Conservation (phyloP, 2,329 filamentous ascomycete species). For the Coniosporium tulheliwenetii region DNA sequence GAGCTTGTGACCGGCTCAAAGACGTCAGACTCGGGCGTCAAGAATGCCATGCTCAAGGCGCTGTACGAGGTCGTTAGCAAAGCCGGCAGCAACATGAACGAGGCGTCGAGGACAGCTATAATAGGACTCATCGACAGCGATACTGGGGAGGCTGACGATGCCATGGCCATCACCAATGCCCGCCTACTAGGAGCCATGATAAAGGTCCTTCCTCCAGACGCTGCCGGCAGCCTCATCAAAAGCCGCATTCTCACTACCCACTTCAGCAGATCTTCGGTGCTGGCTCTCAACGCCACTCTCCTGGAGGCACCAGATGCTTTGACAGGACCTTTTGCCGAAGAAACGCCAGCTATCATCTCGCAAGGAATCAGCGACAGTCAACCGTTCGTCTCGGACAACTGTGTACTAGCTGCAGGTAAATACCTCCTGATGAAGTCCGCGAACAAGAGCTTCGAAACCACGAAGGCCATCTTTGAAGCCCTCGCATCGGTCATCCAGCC, state of each 20-base stretch:
- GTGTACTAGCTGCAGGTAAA: conserved; percentile 79
- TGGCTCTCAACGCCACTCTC: conserved; percentile 79
- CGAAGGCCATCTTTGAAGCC: conserved; percentile 65
- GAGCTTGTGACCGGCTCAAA: conserved; percentile 94
- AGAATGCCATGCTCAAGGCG: conserved; percentile 91
- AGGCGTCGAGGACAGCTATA: conserved; percentile 72
- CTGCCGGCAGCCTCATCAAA: conserved; percentile 44
- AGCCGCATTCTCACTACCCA: conserved; percentile 66
- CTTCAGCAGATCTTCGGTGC: conserved; percentile 61
- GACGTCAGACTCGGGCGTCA: conserved; percentile 73
- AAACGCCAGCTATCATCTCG: conserved; percentile 61
- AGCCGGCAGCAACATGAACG: conserved; percentile 87
- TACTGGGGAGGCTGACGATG: conserved; percentile 45
- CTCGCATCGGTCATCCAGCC: conserved; percentile 62
- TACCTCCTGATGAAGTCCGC: conserved; percentile 56
- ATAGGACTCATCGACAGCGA: conserved; percentile 80
- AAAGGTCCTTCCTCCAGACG: conserved; percentile 65
- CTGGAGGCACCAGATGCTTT: conserved; percentile 62
- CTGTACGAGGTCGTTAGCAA: conserved; percentile 94
- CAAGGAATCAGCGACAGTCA: conserved; percentile 58
- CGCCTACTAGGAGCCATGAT: conserved; percentile 80
- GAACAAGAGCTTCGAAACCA: conserved; percentile 56
- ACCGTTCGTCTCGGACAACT: conserved; percentile 73
- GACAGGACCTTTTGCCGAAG: conserved; percentile 52
- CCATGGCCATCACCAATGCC: conserved; percentile 79